Base-by-base conservation (phyloP, 2,329 filamentous ascomycete genomes). In the Aspergillus awamori region DNA sequence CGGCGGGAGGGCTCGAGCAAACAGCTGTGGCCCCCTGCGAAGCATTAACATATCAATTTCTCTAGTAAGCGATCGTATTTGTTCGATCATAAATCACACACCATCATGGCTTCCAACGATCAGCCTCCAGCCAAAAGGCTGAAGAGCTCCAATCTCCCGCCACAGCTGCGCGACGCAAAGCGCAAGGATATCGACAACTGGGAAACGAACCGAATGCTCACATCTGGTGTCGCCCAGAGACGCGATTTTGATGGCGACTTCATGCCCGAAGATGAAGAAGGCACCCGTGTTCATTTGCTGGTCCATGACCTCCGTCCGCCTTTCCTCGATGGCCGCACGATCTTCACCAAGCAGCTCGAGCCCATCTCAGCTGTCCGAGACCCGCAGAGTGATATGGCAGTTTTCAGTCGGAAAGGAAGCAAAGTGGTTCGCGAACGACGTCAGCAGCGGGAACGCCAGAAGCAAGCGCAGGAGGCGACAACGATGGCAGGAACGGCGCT, bases 121-220 rank as follows among this genome's bases (percentile, higher is more conserved):
- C 68, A 67, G 64, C 76, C 76, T 33, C 75, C 76, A 48, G 74
- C 75, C 65, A 78, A 78, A 67, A 67, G 75, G 69, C 76, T 70
- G 61, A 78, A 77, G 63, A 73, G 70, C 65, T 71, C 70, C 58
- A 73, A 75, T 53, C 69, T 77, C 13, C 74, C 75, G 49, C 63
- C 69, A 57, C 69, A 71, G 52, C 67, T 77, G 13, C 76, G 75
- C 66, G 74, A 78, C 63, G 76, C 76, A 77, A 91, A 93, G 69
- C 92, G 97, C 75, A 93, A 91, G 73, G 95, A 99, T 73, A 93
- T 95, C 47, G 95, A 99, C 77, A 94, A 93, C 0, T 99, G 95
- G 95, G 96, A 99, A 77, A 95, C 94, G 15, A 99, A 99, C 75
- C 91, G 95, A 61, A 98, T 99, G 95, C 84, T 99, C 63, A 95